Percentiles rank a stretch among this genome's conserved stretches.
phyloP scores from a whole-genome alignment of 352 stramenopile genomes.

The Plasmopara muralis region DNA sequence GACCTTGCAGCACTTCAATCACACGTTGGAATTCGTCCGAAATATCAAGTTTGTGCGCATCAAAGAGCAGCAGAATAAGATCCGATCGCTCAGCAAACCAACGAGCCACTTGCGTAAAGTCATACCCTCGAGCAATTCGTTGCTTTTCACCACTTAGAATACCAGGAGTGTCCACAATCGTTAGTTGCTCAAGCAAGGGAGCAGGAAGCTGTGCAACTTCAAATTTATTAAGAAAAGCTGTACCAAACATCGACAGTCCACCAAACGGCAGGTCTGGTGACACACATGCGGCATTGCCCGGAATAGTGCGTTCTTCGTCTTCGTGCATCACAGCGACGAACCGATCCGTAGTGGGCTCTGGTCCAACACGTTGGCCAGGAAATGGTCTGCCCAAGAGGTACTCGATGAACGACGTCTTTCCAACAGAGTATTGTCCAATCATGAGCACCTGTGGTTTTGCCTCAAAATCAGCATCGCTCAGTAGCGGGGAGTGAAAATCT shows the following conservation, averaged over 20 bases:
- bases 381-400: constrained; percentile 96
- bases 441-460: constrained; percentile 97
- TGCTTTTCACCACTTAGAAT: constrained; percentile 99
- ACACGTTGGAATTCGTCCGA: constrained; percentile 97
- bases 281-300: constrained; percentile 95
- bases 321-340: constrained; percentile 98
- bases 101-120: constrained; percentile 90
- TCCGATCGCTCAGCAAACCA: constrained; percentile 96
- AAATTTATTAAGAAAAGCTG: constrained; percentile 98
- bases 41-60: constrained; percentile 99
- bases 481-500: constrained; percentile 88
- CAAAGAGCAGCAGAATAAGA: constrained; percentile 98
- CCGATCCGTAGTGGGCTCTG: constrained; percentile 97
- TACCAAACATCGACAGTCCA: constrained; percentile 94
- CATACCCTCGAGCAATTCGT: constrained; percentile 93
- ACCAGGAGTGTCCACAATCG: constrained; percentile 96
- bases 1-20: constrained; percentile 94
- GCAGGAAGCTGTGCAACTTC: constrained; percentile 93
- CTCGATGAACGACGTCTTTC: constrained; percentile 98
- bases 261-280: constrained; percentile 92
- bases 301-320: constrained; percentile 93
- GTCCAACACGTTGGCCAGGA: constrained; percentile 94
- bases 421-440: constrained; percentile 97
- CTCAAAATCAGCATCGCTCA: constrained; percentile 95
- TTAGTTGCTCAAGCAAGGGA: constrained; percentile 92